phyloP scores from a whole-genome alignment of 2,329 filamentous ascomycete genomes.

The Nemania abortiva region DNA sequence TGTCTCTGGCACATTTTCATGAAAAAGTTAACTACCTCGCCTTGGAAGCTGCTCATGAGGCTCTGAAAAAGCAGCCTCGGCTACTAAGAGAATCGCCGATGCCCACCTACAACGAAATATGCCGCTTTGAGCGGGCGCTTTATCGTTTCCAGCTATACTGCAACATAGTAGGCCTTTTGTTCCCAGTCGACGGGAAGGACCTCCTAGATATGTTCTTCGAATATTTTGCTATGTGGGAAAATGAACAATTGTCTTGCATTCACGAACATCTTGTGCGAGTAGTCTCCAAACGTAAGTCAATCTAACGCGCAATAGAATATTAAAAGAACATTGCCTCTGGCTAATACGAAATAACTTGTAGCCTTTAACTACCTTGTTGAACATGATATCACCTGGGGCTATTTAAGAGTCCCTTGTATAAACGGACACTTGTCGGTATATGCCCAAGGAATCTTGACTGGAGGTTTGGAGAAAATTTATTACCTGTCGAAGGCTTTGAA shows the following conservation, averaged over 20 bases:
- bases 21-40: conserved; percentile 28
- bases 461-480: conserved; percentile 15
- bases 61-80: conserved; percentile 3
- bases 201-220: conserved; percentile 18
- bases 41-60: not conserved
- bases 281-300: conserved; percentile 22
- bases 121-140: conserved; percentile 30
- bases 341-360: conserved; percentile 14
- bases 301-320: not conserved
- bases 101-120: conserved; percentile 1
- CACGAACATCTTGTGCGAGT: conserved; percentile 25
- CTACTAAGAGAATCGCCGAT: not conserved
- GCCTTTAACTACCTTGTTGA: conserved; percentile 33
- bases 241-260: conserved; percentile 32
- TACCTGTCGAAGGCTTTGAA: not conserved
- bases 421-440: not conserved
- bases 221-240: conserved; percentile 24
- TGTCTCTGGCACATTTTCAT: conserved; percentile 25
- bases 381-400: conserved; percentile 34
- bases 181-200: fast-evolving
- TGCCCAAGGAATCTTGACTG: conserved; percentile 3
- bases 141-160: conserved; percentile 39
- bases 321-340: not conserved
- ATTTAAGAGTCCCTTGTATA: conserved; percentile 1
- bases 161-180: conserved; percentile 17